Percentiles rank a stretch among this genome's conserved stretches.
Evolutionary conservation across 2,329 filamentous ascomycete species (phyloP).

Genomic region (Huntiella omanensis): DNA sequence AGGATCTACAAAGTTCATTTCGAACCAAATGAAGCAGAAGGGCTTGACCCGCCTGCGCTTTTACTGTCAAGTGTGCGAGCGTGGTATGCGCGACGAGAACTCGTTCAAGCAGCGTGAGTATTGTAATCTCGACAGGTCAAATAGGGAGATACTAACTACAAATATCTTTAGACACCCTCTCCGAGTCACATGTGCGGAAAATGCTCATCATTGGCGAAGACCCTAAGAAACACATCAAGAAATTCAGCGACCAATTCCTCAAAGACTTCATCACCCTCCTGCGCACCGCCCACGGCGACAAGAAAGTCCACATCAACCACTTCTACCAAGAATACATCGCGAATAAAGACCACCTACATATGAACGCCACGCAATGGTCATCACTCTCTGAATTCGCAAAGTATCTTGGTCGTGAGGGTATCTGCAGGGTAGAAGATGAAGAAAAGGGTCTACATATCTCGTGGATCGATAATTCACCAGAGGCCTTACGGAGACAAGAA

Average conservation of each 20-base stretch:
- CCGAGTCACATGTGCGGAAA: slow-evolving; percentile 72
- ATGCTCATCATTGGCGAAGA: slow-evolving; percentile 80
- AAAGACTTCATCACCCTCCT: slow-evolving; percentile 62
- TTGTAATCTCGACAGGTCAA: background rate
- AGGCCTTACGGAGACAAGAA: slow-evolving; percentile 63
- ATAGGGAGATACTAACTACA: background rate
- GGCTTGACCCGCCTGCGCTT: slow-evolving; percentile 65
- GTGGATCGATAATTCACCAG: slow-evolving; percentile 84
- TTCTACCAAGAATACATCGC: slow-evolving; percentile 93
- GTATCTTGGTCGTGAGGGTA: slow-evolving; percentile 63
- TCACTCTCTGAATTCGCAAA: slow-evolving; percentile 83
- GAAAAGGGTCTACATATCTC: slow-evolving; percentile 68
- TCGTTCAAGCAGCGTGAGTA: slow-evolving; percentile 13
- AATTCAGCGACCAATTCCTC: slow-evolving; percentile 66
- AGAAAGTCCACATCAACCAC: slow-evolving; percentile 70
- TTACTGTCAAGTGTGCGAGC: slow-evolving; percentile 73
- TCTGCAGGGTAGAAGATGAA: slow-evolving; percentile 79
- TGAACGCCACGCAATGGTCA: slow-evolving; percentile 85
- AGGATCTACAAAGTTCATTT: slow-evolving; percentile 75
- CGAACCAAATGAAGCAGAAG: slow-evolving; percentile 77
- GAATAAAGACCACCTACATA: slow-evolving; percentile 74
- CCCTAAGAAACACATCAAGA: slow-evolving; percentile 62
- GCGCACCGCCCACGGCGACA: slow-evolving; percentile 74
- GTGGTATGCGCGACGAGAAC: slow-evolving; percentile 13
- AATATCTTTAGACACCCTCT: slow-evolving; percentile 60